A percentile compares a stretch with the other conserved stretches of the same genome.
phyloP scores from a whole-genome alignment of 2,329 filamentous ascomycete species.

The Colletotrichum gloeosporioides region DNA sequence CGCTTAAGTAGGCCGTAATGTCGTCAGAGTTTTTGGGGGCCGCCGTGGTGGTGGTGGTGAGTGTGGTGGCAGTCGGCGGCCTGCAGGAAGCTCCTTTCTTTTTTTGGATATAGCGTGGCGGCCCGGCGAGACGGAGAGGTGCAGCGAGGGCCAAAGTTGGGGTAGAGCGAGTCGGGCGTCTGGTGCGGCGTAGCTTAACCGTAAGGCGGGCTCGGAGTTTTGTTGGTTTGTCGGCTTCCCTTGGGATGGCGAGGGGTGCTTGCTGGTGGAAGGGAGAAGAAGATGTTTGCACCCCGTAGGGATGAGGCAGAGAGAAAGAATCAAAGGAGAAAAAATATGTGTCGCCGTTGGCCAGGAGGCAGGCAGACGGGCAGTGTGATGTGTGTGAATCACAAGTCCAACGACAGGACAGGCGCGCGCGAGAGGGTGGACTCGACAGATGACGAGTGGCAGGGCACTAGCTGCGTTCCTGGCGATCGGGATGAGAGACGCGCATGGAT shows the following conservation, averaged over 20 bases:
- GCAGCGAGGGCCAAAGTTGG: not conserved
- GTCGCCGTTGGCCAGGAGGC: not conserved
- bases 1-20: slow-evolving; percentile 14
- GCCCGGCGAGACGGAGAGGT: slow-evolving; percentile 6
- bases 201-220: not conserved
- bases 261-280: not conserved
- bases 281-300: not conserved
- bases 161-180: not conserved
- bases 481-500: not conserved
- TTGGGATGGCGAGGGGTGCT: not conserved
- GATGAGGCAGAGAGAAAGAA: not conserved
- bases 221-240: not conserved
- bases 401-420: not conserved
- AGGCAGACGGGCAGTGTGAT: not conserved
- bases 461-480: not conserved
- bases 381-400: not conserved
- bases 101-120: slow-evolving; percentile 4
- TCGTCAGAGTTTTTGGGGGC: slow-evolving; percentile 13
- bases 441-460: not conserved
- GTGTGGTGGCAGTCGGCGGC: not conserved
- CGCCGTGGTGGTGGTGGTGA: not conserved
- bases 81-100: slow-evolving; percentile 13
- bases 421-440: not conserved
- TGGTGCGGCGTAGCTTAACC: not conserved
- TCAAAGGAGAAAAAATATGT: not conserved